Evolutionary conservation across 2,329 filamentous ascomycete species (phyloP), one percentile per base, ranked within the genome.

Genomic region (Fusarium buharicum): DNA sequence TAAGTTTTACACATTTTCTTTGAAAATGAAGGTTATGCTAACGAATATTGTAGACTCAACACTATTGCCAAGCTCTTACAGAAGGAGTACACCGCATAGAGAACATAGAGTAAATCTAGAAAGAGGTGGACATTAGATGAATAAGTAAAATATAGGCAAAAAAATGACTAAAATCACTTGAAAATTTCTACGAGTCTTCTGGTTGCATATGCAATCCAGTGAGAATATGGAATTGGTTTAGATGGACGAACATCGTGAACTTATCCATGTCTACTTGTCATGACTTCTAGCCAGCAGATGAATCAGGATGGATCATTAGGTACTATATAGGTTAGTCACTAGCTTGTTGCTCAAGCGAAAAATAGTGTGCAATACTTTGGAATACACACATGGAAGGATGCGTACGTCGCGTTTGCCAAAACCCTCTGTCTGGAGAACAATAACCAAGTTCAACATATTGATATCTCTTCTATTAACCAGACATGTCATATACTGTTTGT

Each of bases 21-120:
- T 24, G 22, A 7, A 13, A n/a, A 8, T 30, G 12, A 13, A 33
- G 24, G 10, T 4, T n/a, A 13, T 55, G 30, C 61, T 72, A 66
- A 72, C 63, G 45, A 41, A 2, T 47, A n/a, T n/a, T 9, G 27
- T 37, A 84, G 82, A 72, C 76, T 88, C 47, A 87, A 87, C 75
- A 88, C 85, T 9, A 88, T 88, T 59, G 85, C 85, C 67, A 87
- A 87, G 78, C 65, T 84, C 47, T 74, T 87, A 59, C 84, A 87
- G 74, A 87, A 87, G 77, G 79, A 87, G 66, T 87, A 87, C 72
- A 86, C 83, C 14, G 56, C 66, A 50, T 80, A 73, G 62, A 55
- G 33, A 31, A 27, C 31, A 38, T 37, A 51, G n/a, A 54, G 40
- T 16, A 45, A n/a, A 39, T 31, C 13, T 51, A 53, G 31, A 57